phyloP scores from a whole-genome alignment of 768 basidiomycete genomes.

The Kwoniella heveanensis region DNA sequence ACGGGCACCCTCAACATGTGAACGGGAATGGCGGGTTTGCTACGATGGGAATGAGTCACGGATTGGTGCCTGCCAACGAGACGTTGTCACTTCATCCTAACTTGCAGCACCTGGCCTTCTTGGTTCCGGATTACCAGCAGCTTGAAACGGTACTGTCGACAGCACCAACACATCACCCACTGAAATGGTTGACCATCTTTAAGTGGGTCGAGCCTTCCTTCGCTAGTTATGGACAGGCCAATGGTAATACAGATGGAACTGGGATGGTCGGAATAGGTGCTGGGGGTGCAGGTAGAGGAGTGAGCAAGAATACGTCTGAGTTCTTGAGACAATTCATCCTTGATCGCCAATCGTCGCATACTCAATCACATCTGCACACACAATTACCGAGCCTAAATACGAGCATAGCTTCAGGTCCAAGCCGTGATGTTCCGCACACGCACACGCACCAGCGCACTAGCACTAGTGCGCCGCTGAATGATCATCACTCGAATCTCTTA shows the following conservation, averaged over 20 bases:
- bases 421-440: too few species aligned
- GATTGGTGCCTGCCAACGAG: slow-evolving; percentile 26
- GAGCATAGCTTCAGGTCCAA: too few species aligned
- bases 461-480: background rate
- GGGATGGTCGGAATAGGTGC: background rate
- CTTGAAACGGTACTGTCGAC: slow-evolving; percentile 14
- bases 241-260: background rate
- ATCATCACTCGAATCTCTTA: slow-evolving; percentile 12
- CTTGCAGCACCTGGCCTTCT: slow-evolving; percentile 34
- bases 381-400: too few species aligned
- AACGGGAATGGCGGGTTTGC: background rate
- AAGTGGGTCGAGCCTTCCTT: slow-evolving; percentile 37
- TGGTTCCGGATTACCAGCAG: slow-evolving; percentile 30
- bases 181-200: slow-evolving; percentile 37
- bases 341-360: background rate
- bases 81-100: slow-evolving; percentile 40
- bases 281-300: background rate
- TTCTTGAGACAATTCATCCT: slow-evolving; percentile 24
- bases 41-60: background rate
- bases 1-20: background rate
- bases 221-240: background rate
- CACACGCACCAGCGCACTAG: too few species aligned
- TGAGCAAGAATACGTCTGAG: slow-evolving; percentile 4
- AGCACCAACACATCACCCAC: slow-evolving; percentile 26
- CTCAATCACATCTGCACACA: too few species aligned